These are phyloP conservation scores for Clausena lansium DNA, from an alignment of 345 rosid genomes.

Conservation along the genomic window DNA sequence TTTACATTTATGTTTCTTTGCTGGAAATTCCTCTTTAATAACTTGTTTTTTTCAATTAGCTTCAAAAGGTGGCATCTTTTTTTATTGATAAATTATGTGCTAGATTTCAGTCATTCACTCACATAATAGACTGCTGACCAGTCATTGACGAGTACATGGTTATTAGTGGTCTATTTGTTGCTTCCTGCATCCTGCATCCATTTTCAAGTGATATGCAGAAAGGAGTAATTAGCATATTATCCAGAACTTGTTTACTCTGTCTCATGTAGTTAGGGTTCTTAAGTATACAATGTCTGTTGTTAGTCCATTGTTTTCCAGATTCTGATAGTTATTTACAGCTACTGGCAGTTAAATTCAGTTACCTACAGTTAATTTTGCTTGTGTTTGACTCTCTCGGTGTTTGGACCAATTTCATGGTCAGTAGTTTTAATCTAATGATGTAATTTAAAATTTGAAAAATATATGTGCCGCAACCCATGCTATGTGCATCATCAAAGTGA, in stretches of 20 bases:
- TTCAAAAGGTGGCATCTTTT: neutral
- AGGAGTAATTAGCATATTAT: neutral
- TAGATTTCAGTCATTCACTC: neutral
- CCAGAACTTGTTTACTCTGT: neutral
- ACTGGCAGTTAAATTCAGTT: neutral
- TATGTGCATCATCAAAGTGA: neutral
- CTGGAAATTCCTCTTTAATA: neutral
- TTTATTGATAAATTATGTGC: neutral
- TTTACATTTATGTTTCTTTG: neutral
- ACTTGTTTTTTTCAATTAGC: neutral
- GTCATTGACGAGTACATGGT: neutral
- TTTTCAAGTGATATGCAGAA: neutral
- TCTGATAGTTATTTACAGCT: neutral
- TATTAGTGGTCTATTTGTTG: neutral
- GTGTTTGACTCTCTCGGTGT: neutral
- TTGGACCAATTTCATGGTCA: neutral
- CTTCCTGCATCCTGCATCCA: neutral
- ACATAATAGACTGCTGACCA: neutral
- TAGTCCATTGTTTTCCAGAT: neutral
- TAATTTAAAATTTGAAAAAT: neutral
- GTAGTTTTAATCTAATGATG: neutral
- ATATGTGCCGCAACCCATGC: neutral
- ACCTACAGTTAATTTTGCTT: neutral
- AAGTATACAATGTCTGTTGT: neutral
- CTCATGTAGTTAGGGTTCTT: neutral